phyloP scores from a whole-genome alignment of 129 eudicot genomes.

The Flaveria robusta region DNA sequence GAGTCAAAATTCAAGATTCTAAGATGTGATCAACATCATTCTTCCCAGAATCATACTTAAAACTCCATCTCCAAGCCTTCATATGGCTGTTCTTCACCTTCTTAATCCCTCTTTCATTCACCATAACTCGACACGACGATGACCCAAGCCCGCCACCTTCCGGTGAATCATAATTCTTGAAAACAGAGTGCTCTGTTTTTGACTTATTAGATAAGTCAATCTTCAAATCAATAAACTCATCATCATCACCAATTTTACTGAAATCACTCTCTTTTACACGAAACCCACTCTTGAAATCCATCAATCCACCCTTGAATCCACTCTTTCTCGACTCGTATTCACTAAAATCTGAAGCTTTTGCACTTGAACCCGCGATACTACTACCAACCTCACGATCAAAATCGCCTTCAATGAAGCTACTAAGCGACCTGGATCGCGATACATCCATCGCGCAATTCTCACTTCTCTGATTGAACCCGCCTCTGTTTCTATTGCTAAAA shows the following conservation, averaged over 20 bases:
- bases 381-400: conserved; percentile 47
- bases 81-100: conserved; percentile 47
- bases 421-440: conserved; percentile 73
- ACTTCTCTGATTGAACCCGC: conserved; percentile 41
- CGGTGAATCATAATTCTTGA: conserved; percentile 31
- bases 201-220: conserved; percentile 51
- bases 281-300: conserved; percentile 36
- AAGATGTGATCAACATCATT: conserved; percentile 42
- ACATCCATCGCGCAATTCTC: conserved; percentile 51
- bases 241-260: conserved; percentile 66
- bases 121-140: conserved; percentile 52
- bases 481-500: conserved; percentile 29
- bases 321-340: conserved; percentile 53
- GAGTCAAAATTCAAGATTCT: conserved; percentile 40
- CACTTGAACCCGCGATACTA: conserved; percentile 52
- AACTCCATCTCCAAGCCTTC: conserved; percentile 79
- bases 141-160: conserved; percentile 38
- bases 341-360: conserved; percentile 67
- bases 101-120: conserved; percentile 57
- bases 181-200: conserved; percentile 41
- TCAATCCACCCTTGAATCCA: conserved; percentile 34
- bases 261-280: conserved; percentile 57
- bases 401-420: conserved; percentile 62
- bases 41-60: conserved; percentile 50
- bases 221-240: conserved; percentile 76